phyloP scores from a whole-genome alignment of 192 early-diverging fungal species.

The Physocladia obscura region DNA sequence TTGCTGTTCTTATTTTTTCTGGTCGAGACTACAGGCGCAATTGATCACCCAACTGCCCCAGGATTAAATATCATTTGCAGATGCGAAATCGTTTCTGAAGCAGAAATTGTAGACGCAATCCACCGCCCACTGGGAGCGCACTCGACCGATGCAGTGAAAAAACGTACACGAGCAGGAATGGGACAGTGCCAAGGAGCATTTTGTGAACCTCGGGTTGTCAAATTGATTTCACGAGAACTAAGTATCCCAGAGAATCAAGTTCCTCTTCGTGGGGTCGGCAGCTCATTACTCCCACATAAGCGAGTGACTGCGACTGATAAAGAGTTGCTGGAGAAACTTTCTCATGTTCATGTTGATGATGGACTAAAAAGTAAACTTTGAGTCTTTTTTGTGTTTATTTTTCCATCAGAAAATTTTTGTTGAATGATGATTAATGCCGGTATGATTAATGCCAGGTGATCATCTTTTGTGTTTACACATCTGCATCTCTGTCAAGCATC shows the following conservation, averaged over 20 bases:
- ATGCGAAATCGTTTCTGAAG: slow-evolving; percentile 48
- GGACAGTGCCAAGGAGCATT: slow-evolving; percentile 50
- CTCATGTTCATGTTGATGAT: too few relatives aligned
- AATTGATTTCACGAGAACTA: slow-evolving; percentile 41
- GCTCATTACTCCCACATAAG: slow-evolving; percentile 43
- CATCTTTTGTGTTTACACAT: too few relatives aligned
- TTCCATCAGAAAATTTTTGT: too few relatives aligned
- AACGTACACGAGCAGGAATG: slow-evolving; percentile 50
- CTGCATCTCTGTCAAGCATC: too few relatives aligned
- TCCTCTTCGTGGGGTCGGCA: slow-evolving; percentile 33
- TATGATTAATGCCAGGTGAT: too few relatives aligned
- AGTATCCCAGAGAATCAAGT: slow-evolving; percentile 36
- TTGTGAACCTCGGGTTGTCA: slow-evolving; percentile 46
- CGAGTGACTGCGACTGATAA: slow-evolving; percentile 43
- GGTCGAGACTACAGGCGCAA: slow-evolving; percentile 14
- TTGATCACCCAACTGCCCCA: slow-evolving; percentile 42
- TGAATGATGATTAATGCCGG: too few relatives aligned
- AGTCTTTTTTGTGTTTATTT: too few relatives aligned
- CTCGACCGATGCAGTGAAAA: slow-evolving; percentile 46
- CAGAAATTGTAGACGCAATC: slow-evolving; percentile 50
- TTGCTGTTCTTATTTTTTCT: neutral
- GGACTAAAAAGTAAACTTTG: too few relatives aligned
- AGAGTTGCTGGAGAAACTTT: slow-evolving; percentile 26
- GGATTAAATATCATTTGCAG: slow-evolving; percentile 49
- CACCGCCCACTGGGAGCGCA: slow-evolving; percentile 36